phyloP scores from a whole-genome alignment of 148 eudicot species.

The Persicaria maculosa region DNA sequence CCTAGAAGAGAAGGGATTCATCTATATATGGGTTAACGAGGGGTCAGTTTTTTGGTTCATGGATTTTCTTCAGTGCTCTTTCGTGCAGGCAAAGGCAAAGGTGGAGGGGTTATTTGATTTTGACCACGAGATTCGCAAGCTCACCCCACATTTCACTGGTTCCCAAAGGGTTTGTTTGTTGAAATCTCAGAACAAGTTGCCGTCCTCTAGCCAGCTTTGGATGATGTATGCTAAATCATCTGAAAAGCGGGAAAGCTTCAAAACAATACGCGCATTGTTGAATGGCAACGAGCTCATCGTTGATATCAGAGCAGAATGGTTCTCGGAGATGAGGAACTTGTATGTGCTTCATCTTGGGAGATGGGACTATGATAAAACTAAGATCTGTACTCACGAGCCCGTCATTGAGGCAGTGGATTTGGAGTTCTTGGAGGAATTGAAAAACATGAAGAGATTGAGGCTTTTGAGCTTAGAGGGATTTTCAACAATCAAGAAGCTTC shows the following conservation, averaged over 20 bases:
- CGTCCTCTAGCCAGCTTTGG: conserved; percentile 1
- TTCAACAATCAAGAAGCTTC: too few relatives aligned
- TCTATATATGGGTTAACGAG: background rate
- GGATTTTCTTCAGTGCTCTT: fast-evolving
- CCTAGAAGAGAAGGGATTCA: background rate
- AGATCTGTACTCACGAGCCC: too few relatives aligned
- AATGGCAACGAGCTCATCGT: background rate
- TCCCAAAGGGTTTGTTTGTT: background rate
- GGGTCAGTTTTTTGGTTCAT: background rate
- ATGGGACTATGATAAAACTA: background rate
- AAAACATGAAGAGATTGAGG: background rate
- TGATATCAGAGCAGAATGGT: background rate
- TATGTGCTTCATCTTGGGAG: background rate
- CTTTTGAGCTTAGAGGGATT: too few relatives aligned
- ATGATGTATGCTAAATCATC: background rate
- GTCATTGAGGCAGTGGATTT: background rate
- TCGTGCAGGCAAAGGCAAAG: background rate
- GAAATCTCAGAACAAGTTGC: background rate
- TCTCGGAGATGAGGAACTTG: background rate
- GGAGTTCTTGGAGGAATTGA: background rate
- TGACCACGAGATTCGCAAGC: background rate
- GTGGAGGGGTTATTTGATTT: background rate
- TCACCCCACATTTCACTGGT: background rate
- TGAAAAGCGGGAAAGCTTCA: background rate
- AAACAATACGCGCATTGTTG: background rate